Evolutionary conservation across 2,329 filamentous ascomycete species (phyloP), one percentile per base, ranked within the genome.

Genomic region (Colletotrichum agaves): DNA sequence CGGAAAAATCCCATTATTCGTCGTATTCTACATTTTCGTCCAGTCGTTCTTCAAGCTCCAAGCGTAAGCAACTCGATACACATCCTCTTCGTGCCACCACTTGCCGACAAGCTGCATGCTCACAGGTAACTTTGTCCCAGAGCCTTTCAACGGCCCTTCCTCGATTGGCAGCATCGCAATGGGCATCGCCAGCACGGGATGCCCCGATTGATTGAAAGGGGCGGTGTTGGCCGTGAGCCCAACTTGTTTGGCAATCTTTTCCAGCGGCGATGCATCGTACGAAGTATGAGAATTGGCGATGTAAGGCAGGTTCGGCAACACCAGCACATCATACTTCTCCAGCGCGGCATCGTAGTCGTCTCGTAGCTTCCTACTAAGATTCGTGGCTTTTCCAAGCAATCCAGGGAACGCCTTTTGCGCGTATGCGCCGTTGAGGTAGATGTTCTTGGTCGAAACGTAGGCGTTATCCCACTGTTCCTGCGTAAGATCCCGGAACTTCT

Each of bases 131-230:
- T 56, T 66, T 1, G 63, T 62, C 4, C 58, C 63, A 4, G 58
- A 49, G 19, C 33, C 50, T 17, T 55, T 49, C 2, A 66, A 41
- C 13, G 41, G 41, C 19, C 63, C 63, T n/a, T 66, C 58, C 21
- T 66, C 49, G 11, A 62, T 56, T 0, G 63, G 43, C 5, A 66
- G 49, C 58, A 66, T 58, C 5, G 13, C 71, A 53, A 31, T 71
- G 47, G 10, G 67, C 61, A 55, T 70, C 17, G 19, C 67, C 65
- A 85, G 70, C 0, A 78, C 83, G 5, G 83, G 83, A 75, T 85
- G 83, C 0, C 83, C 83, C 0, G 83, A 84, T 3, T 82, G 75
- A 72, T 86, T 85, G 72, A 85, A 85, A 3, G 81, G 79, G 43
- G 79, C 81, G 1, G 83, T 82, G 59, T 82, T 84, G 63, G 78